Evolutionary conservation across 2,329 filamentous ascomycete species (phyloP), one percentile per base, ranked within the genome.

Genomic region (Ophiostoma himal-ulmi): DNA sequence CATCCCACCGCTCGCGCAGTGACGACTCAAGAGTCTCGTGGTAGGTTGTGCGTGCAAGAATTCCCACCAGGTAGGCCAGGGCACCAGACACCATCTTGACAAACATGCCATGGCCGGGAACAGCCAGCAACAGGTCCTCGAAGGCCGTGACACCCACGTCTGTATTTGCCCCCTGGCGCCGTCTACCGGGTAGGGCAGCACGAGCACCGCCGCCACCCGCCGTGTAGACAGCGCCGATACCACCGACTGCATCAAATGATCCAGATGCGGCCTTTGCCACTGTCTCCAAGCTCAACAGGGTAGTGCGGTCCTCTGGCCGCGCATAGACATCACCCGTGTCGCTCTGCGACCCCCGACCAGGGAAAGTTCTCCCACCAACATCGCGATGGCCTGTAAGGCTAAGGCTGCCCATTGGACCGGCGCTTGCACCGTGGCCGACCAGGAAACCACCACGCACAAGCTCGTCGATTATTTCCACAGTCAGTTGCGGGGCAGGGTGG

Each of bases 1-100:
- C 90, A 73, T 93, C 88, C 86, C 91, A 93, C 68, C 88, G 84
- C 78, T 93, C 89, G 54, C 82, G 82, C 54, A 93, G 80, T 74
- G 87, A 79, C 54, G 81, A 80, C 77, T 90, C 83, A 0, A 90
- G 87, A 41, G 84, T 85, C 78, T 92, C 90, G 64, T 85, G 84
- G 78, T 84, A 88, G 70, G 82, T 84, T 14, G 85, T 86, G 76
- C 85, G 86, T 17, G 80, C 81, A 37, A 93, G 78, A 41, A 91
- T 79, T 6, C 81, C 80, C 1, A 88, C 78, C 0, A 93, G 79
- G 77, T 91, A 89, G 34, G 83, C 82, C 17, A 91, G 83, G 1
- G 88, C 86, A 44, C 82, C 83, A 26, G 85, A 82, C 0, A 89
- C 81, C 3, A 93, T 82, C 77, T 89, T 91, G 64, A 93, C 81